Evolutionary conservation across 345 rosid species (phyloP).

Genomic region (Erysimum cheiranthoides): DNA sequence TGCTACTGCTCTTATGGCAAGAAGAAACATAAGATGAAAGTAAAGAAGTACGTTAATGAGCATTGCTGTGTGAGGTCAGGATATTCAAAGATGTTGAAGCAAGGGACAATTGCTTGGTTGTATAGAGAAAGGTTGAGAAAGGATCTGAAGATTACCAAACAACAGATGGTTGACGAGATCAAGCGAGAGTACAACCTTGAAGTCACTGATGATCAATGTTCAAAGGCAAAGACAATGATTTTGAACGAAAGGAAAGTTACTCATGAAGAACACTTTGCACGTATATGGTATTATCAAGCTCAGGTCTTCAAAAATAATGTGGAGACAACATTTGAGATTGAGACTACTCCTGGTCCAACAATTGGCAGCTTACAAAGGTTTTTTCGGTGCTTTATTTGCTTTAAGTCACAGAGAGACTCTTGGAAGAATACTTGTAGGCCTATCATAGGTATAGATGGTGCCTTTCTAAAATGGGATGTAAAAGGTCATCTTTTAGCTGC

Average conservation of each 20-base stretch:
- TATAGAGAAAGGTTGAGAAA: too few relatives aligned
- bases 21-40: background rate
- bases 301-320: background rate
- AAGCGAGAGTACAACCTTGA: too few relatives aligned
- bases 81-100: too few relatives aligned
- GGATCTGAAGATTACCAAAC: background rate
- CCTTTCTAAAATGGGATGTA: too few relatives aligned
- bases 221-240: background rate
- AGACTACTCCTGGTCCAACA: background rate
- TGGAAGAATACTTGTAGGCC: too few relatives aligned
- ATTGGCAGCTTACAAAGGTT: background rate
- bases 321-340: background rate
- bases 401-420: too few relatives aligned
- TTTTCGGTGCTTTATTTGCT: too few relatives aligned
- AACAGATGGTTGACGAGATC: background rate
- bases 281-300: background rate
- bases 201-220: too few relatives aligned
- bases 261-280: background rate
- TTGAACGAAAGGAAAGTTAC: background rate
- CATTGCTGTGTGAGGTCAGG: background rate
- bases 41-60: background rate
- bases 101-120: too few relatives aligned
- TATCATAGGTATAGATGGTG: too few relatives aligned
- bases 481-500: too few relatives aligned
- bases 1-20: background rate